These are phyloP conservation scores for Agapanthus africanus DNA, from an alignment of 106 monocot species.

Conservation along the genomic window DNA sequence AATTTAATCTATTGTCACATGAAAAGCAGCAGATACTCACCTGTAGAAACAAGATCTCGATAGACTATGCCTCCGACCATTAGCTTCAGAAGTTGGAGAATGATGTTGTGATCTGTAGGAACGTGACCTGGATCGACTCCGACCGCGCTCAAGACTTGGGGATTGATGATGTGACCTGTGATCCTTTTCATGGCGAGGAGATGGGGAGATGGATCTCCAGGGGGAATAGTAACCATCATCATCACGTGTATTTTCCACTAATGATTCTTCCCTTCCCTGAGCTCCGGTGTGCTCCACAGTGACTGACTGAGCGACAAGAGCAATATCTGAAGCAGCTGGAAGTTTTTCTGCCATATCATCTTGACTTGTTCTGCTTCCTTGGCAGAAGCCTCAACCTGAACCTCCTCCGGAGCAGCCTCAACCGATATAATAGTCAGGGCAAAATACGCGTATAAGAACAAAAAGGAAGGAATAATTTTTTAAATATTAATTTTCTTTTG, in stretches of 20 bases:
- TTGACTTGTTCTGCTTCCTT: too few species aligned
- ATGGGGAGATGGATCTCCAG: slow-evolving; percentile 21
- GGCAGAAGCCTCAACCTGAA: too few species aligned
- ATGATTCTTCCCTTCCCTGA: too few species aligned
- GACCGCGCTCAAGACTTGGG: slow-evolving; percentile 7
- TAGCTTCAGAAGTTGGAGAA: not conserved
- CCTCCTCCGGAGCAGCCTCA: too few species aligned
- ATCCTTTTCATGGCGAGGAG: slow-evolving; percentile 25
- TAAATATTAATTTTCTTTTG: not conserved
- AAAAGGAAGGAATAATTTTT: not conserved
- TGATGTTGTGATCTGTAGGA: slow-evolving; percentile 15
- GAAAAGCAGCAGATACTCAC: not conserved
- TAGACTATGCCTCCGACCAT: not conserved
- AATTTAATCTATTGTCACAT: too few species aligned
- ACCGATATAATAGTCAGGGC: slow-evolving; percentile 3
- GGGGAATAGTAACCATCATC: slow-evolving; percentile 36
- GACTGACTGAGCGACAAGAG: too few species aligned
- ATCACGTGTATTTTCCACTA: too few species aligned
- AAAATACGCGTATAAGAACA: not conserved
- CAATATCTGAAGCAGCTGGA: too few species aligned
- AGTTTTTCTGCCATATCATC: too few species aligned
- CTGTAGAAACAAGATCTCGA: slow-evolving; percentile 1
- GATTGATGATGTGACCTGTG: slow-evolving; percentile 13
- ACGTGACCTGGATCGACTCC: slow-evolving; percentile 24
- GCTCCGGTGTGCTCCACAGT: too few species aligned